These are phyloP conservation scores for Lactuca saligna DNA, from an alignment of 129 eudicot genomes.

Conservation along the genomic window DNA sequence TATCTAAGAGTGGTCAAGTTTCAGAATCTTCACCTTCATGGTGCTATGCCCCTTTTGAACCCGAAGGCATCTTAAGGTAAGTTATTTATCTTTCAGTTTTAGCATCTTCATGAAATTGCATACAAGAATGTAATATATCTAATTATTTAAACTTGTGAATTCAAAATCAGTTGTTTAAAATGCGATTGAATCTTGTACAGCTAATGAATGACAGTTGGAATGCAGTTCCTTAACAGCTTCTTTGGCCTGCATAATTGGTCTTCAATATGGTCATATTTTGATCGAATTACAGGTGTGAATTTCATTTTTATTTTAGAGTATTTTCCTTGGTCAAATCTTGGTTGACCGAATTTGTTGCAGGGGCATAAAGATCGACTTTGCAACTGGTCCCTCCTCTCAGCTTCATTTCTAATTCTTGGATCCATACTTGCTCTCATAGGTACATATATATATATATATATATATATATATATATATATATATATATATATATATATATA, in stretches of 20 bases:
- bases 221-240: slow-evolving; percentile 71
- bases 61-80: slow-evolving; percentile 87
- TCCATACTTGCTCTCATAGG: slow-evolving; percentile 52
- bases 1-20: slow-evolving; percentile 46
- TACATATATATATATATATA: slow-evolving; percentile 20
- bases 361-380: slow-evolving; percentile 66
- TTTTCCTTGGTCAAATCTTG: neutral
- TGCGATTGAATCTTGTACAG: slow-evolving; percentile 1
- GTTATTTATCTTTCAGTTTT: neutral
- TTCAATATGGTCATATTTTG: slow-evolving; percentile 71
- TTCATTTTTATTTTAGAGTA: neutral
- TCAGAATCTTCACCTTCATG: slow-evolving; percentile 62
- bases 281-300: slow-evolving; percentile 54
- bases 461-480: too few species aligned
- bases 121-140: too few species aligned
- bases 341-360: slow-evolving; percentile 34
- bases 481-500: too few species aligned
- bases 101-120: neutral
- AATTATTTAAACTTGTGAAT: neutral
- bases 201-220: slow-evolving; percentile 14
- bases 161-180: neutral
- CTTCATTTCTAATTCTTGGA: slow-evolving; percentile 48
- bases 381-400: slow-evolving; percentile 55
- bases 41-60: slow-evolving; percentile 87
- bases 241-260: slow-evolving; percentile 67